Evolutionary conservation across 371 early-diverging fungal species (phyloP), one percentile per base, ranked within the genome.

Genomic region (Circinella umbellata): DNA sequence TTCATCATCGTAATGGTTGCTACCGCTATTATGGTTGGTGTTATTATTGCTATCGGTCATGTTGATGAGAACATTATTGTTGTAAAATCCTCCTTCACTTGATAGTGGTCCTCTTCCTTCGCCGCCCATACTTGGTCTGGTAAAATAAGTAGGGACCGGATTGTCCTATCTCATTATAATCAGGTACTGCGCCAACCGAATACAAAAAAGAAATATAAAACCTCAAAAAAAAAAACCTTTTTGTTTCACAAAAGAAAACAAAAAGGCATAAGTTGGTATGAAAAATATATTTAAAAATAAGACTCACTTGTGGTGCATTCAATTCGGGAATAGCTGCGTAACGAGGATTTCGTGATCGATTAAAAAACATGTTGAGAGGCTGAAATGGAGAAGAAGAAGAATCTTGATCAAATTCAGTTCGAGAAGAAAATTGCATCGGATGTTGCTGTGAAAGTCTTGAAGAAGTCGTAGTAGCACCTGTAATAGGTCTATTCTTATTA

Each of bases 261-360:
- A 27, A 27, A 27, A 27, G 27, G 27, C 27, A 27, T 27, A 27
- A 27, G 27, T 27, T 27, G n/a, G 39, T 6, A 42, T 11, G 3
- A 42, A 42, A 42, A 42, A 11, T 3, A 39, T 39, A 42, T 3
- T 9, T 42, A 42, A 9, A 42, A 9, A 42, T 42, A 27, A 49
- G 53, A 69, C 69, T 61, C 69, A 69, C 69, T 59, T 61, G 38
- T 36, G 54, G 7, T 15, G 66, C 27, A 27, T 27, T 14, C 54
- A 66, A 11, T 49, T 69, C 53, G 64, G 70, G 70, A 48, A 70
- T 70, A 49, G 70, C 64, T n/a, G 70, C 62, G 61, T 70, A 70
- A 37, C 66, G 65, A 55, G 63, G 17, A 42, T 63, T 55, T 17
- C 69, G 69, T 34, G 69, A 63, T 64, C 66, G 70, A 61, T 49